Evolutionary conservation across 2,329 filamentous ascomycete genomes (phyloP).

Genomic region (Curvularia sp.): DNA sequence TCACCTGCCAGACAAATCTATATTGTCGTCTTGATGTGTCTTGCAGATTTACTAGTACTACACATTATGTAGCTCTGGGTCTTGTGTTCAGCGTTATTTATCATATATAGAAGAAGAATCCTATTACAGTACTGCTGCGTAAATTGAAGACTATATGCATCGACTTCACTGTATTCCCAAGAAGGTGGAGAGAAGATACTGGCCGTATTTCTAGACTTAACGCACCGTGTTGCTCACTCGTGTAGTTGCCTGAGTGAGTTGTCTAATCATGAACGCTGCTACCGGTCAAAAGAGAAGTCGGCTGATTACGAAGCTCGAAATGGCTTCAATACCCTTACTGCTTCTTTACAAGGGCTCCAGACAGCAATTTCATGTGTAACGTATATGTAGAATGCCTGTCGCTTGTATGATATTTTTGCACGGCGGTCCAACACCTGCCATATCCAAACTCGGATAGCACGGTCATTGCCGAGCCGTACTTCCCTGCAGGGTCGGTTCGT

Average conservation of each 20-base stretch:
- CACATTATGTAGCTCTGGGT: neutral
- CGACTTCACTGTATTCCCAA: no score
- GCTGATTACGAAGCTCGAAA: neutral
- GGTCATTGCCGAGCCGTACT: neutral
- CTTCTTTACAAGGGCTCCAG: neutral
- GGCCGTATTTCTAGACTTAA: no score
- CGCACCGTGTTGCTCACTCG: neutral
- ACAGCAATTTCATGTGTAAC: neutral
- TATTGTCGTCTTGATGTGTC: neutral
- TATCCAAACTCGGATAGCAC: neutral
- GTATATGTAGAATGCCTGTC: no score
- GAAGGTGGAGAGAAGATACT: no score
- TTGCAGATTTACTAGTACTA: neutral
- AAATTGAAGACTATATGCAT: neutral
- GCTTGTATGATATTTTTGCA: neutral
- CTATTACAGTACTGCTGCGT: neutral
- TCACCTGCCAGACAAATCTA: neutral
- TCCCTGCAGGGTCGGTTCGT: neutral
- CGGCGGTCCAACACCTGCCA: neutral
- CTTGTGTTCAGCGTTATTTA: neutral
- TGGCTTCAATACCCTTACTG: neutral
- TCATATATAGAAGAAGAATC: neutral
- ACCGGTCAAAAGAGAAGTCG: neutral
- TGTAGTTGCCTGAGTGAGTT: neutral
- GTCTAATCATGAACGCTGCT: neutral